phyloP scores from a whole-genome alignment of 768 basidiomycete genomes.

The Tulasnella sp. region DNA sequence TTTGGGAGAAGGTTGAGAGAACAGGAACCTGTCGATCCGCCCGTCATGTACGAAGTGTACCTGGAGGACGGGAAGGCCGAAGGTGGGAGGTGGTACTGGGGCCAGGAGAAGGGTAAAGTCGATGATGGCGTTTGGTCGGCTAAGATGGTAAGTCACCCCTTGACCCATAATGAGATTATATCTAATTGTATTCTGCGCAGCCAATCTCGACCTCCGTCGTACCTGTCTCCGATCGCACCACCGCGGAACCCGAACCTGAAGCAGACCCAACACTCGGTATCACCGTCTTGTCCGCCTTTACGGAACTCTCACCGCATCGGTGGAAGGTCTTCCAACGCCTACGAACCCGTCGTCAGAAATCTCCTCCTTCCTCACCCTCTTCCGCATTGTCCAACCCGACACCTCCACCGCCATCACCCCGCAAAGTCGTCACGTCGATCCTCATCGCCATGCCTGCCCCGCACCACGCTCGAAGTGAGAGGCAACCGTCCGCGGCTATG shows the following conservation, averaged over 20 bases:
- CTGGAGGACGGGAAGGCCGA: background rate
- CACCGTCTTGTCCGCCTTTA: background rate
- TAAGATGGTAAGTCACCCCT: background rate
- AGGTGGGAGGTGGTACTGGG: conserved; percentile 13
- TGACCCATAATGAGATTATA: background rate
- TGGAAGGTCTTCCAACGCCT: background rate
- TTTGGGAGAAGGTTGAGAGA: background rate
- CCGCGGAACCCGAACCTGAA: background rate
- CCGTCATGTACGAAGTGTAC: background rate
- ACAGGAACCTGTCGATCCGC: background rate
- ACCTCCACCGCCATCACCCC: background rate
- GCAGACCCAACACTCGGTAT: background rate
- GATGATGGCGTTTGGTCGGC: background rate
- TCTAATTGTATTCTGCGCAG: background rate
- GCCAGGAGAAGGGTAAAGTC: background rate
- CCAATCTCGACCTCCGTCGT: background rate
- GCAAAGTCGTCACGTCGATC: background rate
- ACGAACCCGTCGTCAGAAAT: background rate
- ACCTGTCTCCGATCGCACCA: background rate
- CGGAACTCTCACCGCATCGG: too few relatives aligned
- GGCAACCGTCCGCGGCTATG: background rate
- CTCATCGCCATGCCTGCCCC: conserved; percentile 2
- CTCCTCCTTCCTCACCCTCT: background rate
- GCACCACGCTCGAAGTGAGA: background rate
- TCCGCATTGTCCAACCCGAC: background rate